phyloP scores from a whole-genome alignment of 2,329 filamentous ascomycete species.

The Colletotrichum sp. region DNA sequence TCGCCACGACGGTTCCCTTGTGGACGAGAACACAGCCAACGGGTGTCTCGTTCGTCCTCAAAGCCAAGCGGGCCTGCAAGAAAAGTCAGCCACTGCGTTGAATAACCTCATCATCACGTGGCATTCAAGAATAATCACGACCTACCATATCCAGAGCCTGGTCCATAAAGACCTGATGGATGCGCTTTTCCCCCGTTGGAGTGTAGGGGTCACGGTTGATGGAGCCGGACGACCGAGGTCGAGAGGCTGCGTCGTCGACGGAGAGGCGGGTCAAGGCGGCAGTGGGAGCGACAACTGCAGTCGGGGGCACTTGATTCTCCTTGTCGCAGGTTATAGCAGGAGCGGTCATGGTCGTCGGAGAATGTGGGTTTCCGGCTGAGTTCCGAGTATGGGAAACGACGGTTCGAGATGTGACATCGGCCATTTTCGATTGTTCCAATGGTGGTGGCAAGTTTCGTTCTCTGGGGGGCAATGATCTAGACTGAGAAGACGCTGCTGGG shows the following conservation, averaged over 20 bases:
- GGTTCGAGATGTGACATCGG: neutral
- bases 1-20: constrained; percentile 78
- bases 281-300: neutral
- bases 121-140: constrained; percentile 1
- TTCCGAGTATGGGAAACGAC: neutral
- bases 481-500: neutral
- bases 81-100: neutral
- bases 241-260: constrained; percentile 12
- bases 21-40: constrained; percentile 95
- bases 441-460: neutral
- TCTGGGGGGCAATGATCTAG: neutral
- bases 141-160: constrained; percentile 86
- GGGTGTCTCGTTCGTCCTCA: constrained; percentile 88
- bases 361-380: neutral
- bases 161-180: constrained; percentile 73
- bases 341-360: neutral
- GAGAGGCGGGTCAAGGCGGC: constrained; percentile 24
- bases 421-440: constrained; percentile 24
- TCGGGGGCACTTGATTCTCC: constrained; percentile 32
- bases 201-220: neutral
- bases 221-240: neutral
- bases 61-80: constrained; percentile 79
- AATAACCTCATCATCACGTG: neutral
- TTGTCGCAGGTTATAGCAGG: constrained; percentile 23
- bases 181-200: constrained; percentile 37